phyloP scores from a whole-genome alignment of 257 asterid genomes.

The Nicotiana knightiana region DNA sequence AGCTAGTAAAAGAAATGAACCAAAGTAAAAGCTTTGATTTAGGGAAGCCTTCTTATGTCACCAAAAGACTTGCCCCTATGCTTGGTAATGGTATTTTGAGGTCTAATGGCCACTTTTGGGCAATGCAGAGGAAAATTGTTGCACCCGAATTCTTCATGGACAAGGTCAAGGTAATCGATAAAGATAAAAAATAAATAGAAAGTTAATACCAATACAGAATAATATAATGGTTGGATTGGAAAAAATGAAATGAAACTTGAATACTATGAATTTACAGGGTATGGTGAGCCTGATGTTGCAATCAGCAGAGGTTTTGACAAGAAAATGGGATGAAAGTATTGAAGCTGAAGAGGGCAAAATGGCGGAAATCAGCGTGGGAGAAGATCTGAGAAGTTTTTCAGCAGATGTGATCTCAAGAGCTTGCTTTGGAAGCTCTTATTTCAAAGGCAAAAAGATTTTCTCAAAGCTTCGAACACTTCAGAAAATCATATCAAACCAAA shows the following conservation, averaged over 20 bases:
- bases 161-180: conserved; percentile 67
- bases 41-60: conserved; percentile 76
- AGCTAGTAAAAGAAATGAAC: conserved; percentile 73
- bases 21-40: conserved; percentile 37
- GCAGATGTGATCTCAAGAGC: conserved; percentile 86
- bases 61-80: conserved; percentile 82
- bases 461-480: conserved; percentile 76
- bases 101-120: conserved; percentile 76
- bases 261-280: conserved; percentile 32
- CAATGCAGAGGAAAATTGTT: conserved; percentile 68
- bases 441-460: conserved; percentile 63
- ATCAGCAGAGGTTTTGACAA: conserved; percentile 39
- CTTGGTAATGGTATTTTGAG: conserved; percentile 87
- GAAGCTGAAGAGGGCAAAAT: conserved; percentile 32
- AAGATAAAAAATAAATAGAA: background rate
- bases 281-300: conserved; percentile 72
- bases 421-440: conserved; percentile 74
- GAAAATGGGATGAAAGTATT: conserved; percentile 49
- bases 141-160: conserved; percentile 80
- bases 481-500: conserved; percentile 45
- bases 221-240: background rate
- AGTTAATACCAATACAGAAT: background rate
- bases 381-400: conserved; percentile 61
- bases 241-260: background rate
- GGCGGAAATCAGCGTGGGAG: conserved; percentile 58